Evolutionary conservation across 1,139 yeast species (phyloP).

Genomic region (Tardiomyces digboiensis): DNA sequence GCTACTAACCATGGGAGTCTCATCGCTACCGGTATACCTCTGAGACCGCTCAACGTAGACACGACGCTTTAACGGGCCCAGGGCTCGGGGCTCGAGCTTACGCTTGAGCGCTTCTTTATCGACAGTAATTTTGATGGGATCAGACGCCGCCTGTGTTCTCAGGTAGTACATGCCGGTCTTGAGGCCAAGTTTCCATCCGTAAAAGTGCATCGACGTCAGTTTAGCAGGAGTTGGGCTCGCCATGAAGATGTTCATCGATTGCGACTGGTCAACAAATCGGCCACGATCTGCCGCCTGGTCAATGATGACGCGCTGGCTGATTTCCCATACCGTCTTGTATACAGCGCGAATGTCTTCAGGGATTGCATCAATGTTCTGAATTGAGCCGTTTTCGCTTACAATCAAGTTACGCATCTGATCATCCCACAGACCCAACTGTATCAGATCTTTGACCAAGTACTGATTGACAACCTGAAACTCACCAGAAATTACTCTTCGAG

Average conservation of each 20-base stretch:
- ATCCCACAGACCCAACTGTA: slow-evolving; percentile 64
- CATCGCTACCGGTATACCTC: neutral
- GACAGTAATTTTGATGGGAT: slow-evolving; percentile 76
- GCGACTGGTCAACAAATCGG: slow-evolving; percentile 84
- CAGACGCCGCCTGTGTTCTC: slow-evolving; percentile 85
- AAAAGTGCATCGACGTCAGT: slow-evolving; percentile 80
- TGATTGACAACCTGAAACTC: slow-evolving; percentile 73
- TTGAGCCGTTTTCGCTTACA: slow-evolving; percentile 64
- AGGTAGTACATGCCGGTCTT: slow-evolving; percentile 91
- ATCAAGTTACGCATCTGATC: slow-evolving; percentile 59
- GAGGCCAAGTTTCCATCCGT: slow-evolving; percentile 83
- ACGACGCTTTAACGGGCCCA: neutral
- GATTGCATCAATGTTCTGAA: slow-evolving; percentile 55
- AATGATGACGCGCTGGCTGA: slow-evolving; percentile 63
- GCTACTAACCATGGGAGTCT: neutral
- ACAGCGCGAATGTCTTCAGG: slow-evolving; percentile 59
- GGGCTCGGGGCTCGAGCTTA: neutral
- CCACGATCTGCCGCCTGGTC: slow-evolving; percentile 89
- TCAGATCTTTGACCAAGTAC: slow-evolving; percentile 57
- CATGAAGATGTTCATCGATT: slow-evolving; percentile 70
- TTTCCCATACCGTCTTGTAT: slow-evolving; percentile 90
- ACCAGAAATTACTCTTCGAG: slow-evolving; percentile 69
- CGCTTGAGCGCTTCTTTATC: slow-evolving; percentile 35
- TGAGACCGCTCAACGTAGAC: neutral
- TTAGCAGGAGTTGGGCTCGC: slow-evolving; percentile 71